A percentile compares a stretch with the other conserved stretches of the same genome.
phyloP scores from a whole-genome alignment of 345 rosid species.

The Arabis hirsuta region DNA sequence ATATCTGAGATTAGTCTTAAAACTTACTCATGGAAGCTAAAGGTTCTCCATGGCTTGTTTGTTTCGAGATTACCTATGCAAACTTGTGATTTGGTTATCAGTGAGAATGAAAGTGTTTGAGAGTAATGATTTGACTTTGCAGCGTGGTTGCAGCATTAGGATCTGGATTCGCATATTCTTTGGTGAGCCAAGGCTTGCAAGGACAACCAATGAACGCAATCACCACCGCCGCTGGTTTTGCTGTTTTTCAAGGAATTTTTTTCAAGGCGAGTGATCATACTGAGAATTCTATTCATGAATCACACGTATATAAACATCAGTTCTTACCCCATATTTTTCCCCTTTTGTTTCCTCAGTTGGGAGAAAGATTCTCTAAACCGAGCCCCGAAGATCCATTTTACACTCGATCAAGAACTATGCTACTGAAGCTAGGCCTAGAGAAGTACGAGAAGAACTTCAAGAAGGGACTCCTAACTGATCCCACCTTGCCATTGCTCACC shows the following conservation, averaged over 20 bases:
- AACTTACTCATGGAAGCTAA: neutral
- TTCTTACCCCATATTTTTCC: neutral
- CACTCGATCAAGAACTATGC: slow-evolving; percentile 62
- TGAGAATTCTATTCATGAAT: neutral
- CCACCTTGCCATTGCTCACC: slow-evolving; percentile 79
- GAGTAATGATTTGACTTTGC: slow-evolving; percentile 38
- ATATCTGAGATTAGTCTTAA: neutral
- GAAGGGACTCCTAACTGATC: slow-evolving; percentile 82
- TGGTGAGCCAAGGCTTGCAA: slow-evolving; percentile 85
- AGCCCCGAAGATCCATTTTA: slow-evolving; percentile 64
- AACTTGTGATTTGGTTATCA: neutral
- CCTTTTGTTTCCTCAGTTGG: slow-evolving; percentile 51
- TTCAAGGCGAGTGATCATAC: slow-evolving; percentile 58
- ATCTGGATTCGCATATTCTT: slow-evolving; percentile 83
- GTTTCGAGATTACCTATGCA: neutral
- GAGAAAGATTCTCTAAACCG: slow-evolving; percentile 71
- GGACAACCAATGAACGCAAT: slow-evolving; percentile 72
- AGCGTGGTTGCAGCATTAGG: slow-evolving; percentile 96
- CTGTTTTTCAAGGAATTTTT: slow-evolving; percentile 82
- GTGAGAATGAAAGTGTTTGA: slow-evolving; percentile 1
- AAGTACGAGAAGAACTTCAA: slow-evolving; percentile 89
- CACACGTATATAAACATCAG: neutral
- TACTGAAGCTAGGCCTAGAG: slow-evolving; percentile 72
- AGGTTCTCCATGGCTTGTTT: neutral
- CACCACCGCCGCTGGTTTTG: slow-evolving; percentile 76